Conservation (phyloP, 2,329 filamentous ascomycete genomes). For the Catunica adiposa region DNA sequence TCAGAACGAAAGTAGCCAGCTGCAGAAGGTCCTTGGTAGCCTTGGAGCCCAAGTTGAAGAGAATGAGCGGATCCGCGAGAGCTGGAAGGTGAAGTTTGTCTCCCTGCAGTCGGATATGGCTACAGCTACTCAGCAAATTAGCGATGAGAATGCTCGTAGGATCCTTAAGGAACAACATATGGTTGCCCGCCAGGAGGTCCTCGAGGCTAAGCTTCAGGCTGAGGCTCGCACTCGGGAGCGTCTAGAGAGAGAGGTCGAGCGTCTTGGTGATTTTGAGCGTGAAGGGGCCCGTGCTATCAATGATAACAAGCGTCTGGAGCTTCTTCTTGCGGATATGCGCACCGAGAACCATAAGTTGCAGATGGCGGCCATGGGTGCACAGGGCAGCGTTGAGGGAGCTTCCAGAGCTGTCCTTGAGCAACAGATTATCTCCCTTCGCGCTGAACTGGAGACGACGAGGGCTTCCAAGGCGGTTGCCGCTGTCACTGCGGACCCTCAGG, state of each 20-base stretch:
- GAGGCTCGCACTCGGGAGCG: slow-evolving; percentile 55
- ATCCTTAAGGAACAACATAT: slow-evolving; percentile 65
- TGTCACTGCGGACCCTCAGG: slow-evolving; percentile 56
- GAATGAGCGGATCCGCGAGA: slow-evolving; percentile 68
- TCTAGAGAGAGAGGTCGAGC: slow-evolving; percentile 48
- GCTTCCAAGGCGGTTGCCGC: slow-evolving; percentile 53
- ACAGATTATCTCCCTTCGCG: slow-evolving; percentile 54
- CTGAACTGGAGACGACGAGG: slow-evolving; percentile 67
- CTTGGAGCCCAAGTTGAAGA: slow-evolving; percentile 69
- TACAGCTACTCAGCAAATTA: slow-evolving; percentile 58
- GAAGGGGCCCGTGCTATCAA: slow-evolving; percentile 46
- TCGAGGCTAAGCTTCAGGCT: slow-evolving; percentile 60
- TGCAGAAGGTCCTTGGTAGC: slow-evolving; percentile 56
- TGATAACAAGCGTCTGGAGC: slow-evolving; percentile 45
- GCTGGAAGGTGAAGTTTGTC: slow-evolving; percentile 69
- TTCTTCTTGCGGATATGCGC: slow-evolving; percentile 37
- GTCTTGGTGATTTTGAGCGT: slow-evolving; percentile 47
- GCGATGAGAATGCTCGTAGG: slow-evolving; percentile 65
- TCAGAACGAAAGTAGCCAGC: slow-evolving; percentile 49
- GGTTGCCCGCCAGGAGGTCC: slow-evolving; percentile 61
- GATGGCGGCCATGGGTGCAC: slow-evolving; percentile 35
- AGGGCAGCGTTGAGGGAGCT: slow-evolving; percentile 60
- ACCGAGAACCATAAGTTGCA: slow-evolving; percentile 58
- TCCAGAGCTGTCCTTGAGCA: slow-evolving; percentile 69
- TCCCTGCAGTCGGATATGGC: slow-evolving; percentile 79